phyloP scores from a whole-genome alignment of 2,329 filamentous ascomycete genomes.

The Stylonectria norvegica region DNA sequence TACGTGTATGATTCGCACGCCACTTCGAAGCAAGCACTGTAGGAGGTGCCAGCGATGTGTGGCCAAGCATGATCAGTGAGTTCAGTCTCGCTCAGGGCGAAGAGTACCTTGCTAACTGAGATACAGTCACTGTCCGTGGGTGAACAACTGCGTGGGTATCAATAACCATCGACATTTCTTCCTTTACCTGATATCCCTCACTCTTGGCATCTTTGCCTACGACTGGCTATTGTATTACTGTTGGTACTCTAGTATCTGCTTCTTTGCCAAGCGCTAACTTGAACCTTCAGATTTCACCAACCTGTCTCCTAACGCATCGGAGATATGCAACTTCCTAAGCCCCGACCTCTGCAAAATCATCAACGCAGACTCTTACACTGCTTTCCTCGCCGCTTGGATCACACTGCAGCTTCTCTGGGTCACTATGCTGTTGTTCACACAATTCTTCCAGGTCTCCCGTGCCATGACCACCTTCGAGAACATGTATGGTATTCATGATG shows the following conservation, averaged over 20 bases:
- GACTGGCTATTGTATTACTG: constrained; percentile 71
- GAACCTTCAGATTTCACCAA: constrained; percentile 56
- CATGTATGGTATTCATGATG: constrained; percentile 75
- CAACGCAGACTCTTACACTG: constrained; percentile 78
- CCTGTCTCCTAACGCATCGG: constrained; percentile 50
- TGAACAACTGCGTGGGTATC: constrained; percentile 90
- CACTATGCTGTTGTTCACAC: constrained; percentile 92
- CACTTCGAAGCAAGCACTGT: constrained; percentile 93
- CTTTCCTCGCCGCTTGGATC: constrained; percentile 76
- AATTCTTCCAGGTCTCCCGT: constrained; percentile 85
- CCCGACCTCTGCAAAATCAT: constrained; percentile 70
- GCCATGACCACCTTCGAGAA: constrained; percentile 97
- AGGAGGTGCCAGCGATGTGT: constrained; percentile 87
- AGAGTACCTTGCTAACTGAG: constrained; percentile 23
- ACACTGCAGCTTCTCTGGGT: constrained; percentile 89
- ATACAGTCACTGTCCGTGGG: constrained; percentile 88
- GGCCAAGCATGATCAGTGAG: constrained; percentile 94
- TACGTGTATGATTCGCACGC: constrained; percentile 89
- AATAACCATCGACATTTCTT: constrained; percentile 98
- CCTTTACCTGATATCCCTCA: constrained; percentile 77
- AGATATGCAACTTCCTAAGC: constrained; percentile 72
- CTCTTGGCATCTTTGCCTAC: constrained; percentile 69
- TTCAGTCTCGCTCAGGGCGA: not conserved
- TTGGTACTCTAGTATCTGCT: constrained; percentile 39
- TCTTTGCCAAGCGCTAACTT: not conserved